Evolutionary conservation across 306 rosid species (phyloP), one percentile per base, ranked within the genome.

Genomic region (Fagus sylvatica): DNA sequence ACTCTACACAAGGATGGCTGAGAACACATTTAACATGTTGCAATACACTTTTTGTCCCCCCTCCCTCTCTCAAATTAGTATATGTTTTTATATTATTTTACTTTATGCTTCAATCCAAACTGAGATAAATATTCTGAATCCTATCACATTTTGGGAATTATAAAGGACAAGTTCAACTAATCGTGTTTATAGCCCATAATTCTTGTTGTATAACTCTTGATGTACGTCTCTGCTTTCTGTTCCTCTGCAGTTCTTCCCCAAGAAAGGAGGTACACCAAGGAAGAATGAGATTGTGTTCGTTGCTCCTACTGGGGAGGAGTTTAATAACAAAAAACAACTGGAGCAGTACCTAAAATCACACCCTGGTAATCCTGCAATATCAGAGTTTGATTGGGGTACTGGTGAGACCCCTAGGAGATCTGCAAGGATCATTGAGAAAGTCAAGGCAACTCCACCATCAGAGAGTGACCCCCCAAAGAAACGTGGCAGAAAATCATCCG

Each of bases 331-430:
- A 34, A 91, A 84, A 68, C 97, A 91, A 72, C 74, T 95, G 87
- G 96, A 93, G 91, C 92, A 87, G 88, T 95, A 95, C 83, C 89
- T 93, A 15, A 95, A 92, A 80, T 83, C 82, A 28, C 91, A 93
- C 82, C 89, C 96, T 40, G 97, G 88, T 73, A 89, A 89, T 70
- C 96, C 98, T 22, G 80, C 80, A 2, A 36, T 88, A 74, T 91
- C 90, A 0, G 99, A 93, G 82, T 95, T 95, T 66, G 97, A 95
- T 68, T 95, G 98, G 98, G 81, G 95, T 55, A 89, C 96, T 1
- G 97, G 98, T 7, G 99, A 93, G 84, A 84, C 93, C 48, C 99
- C 98, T 10, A 78, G 99, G 76, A 85, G 99, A 88, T 95, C 99
- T 0, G 85, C 91, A 6, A 87, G 99, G 87, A 93, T 95, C 74